Evolutionary conservation across 192 early-diverging fungal species (phyloP), one percentile per base, ranked within the genome.

Genomic region (Backusella mclennaniae): DNA sequence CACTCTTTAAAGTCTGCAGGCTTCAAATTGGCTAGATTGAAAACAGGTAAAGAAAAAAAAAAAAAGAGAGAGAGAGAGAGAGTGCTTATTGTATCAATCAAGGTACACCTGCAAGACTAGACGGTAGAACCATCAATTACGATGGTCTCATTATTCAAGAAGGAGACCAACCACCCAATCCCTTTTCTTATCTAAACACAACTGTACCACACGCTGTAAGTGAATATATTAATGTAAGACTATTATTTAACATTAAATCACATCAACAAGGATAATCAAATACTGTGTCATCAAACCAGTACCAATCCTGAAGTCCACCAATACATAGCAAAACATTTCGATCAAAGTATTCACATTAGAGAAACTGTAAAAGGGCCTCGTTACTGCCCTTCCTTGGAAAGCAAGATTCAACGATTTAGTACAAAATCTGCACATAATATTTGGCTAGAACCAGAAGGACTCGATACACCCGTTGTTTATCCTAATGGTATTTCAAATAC

Each of bases 401-500:
- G 93, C 44, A 95, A 95, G 80, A 87, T 95, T 35, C 88, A 89
- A 73, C 86, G 94, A 14, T 95, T 95, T 70, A 82, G 84, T 21
- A 83, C 89, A 23, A 89, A 90, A 73, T 71, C 85, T n/a, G 84
- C 86, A 8, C 94, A 95, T 67, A 80, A 89, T 23, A 84, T 95
- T 38, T 95, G 94, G 94, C 82, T 95, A 1, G 94, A 95, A 76
- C 94, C 94, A 14, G 94, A 95, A 81, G 83, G 91, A 9, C 75
- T 92, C 56, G 87, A 92, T 35, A 90, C 89, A 19, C 83, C 94
- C 85, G 80, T 90, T 15, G 87, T 95, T 9, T 95, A 95, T 73
- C 94, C 94, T 0, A 95, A 95, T 59, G 94, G 94, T 11, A 93
- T 95, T n/a, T 95, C 94, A 4, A 92, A 91, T 77, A 93, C 93